Evolutionary conservation across 352 stramenopile species (phyloP), one percentile per base, ranked within the genome.

Genomic region (Pythium vanterpoolii): DNA sequence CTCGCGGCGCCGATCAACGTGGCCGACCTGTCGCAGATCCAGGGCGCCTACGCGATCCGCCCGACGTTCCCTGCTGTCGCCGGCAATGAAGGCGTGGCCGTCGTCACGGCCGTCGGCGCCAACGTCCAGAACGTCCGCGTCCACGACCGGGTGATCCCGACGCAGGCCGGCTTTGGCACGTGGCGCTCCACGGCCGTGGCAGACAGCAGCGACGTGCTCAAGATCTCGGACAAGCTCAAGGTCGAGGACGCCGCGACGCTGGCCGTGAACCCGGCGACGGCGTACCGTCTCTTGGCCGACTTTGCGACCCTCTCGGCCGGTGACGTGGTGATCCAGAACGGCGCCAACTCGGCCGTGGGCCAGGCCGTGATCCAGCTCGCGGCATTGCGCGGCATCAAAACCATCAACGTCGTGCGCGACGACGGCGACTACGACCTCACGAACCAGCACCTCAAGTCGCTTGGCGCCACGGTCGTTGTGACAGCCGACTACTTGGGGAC

Each of bases 251-350:
- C 88, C 3, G 83, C 87, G 6, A 90, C 82, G 40, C 63, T 97
- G 14, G 49, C 83, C 2, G 81, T 95, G 53, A 96, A 95, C 72
- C 84, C 88, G 26, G 76, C 80, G 23, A 95, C 89, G 9, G 88
- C 89, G 8, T 94, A 93, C 70, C 82, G 88, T 43, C 67, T 97
- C 62, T 73, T 97, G 42, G 70, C 74, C 5, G 89, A 97, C 74
- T 96, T 96, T 66, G 71, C 72, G 34, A 68, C 68, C 54, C 79
- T 97, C 46, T 67, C 72, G 52, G 72, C 72, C 61, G 88, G 89
- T 53, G 89, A 97, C 66, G 79, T 90, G 27, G 54, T 97, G 44
- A 96, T 96, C 64, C 89, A 97, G 72, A 97, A 96, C 72, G 89
- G 75, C 33, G 88, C 89, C 27, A 96, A 95, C 73, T 93, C 79